Conservation (phyloP, 208 protist species). For the Leishmania major region DNA sequence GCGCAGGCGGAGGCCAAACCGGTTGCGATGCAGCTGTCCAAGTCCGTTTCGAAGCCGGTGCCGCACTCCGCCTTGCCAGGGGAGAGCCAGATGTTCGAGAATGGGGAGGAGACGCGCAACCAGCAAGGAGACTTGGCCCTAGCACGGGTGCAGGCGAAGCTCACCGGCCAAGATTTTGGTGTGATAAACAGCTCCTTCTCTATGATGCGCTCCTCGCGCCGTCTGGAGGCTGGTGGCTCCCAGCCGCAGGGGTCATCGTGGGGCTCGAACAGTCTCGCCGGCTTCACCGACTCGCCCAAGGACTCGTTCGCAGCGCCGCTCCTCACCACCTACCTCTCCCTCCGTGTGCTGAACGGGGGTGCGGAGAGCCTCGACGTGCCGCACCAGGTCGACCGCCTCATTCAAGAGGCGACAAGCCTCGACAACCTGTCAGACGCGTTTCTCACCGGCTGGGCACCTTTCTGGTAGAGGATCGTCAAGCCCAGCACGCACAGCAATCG, state of each 20-base stretch:
- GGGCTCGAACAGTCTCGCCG: constrained; percentile 43
- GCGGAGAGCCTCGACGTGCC: constrained; percentile 72
- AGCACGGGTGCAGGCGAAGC: constrained; percentile 84
- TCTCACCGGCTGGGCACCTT: constrained; percentile 91
- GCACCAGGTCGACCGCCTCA: constrained; percentile 90
- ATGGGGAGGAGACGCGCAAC: constrained; percentile 79
- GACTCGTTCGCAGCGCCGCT: constrained; percentile 52
- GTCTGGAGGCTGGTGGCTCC: constrained; percentile 20
- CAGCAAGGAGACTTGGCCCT: constrained; percentile 85
- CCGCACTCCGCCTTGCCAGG: constrained; percentile 14
- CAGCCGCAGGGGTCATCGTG: constrained; percentile 49
- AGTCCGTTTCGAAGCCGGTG: constrained; percentile 58
- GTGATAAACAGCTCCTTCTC: constrained; percentile 71
- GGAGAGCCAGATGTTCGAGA: constrained; percentile 31
- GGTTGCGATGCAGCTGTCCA: constrained; percentile 77
- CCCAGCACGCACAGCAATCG: not conserved
- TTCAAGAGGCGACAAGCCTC: constrained; percentile 88
- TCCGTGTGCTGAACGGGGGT: constrained; percentile 56
- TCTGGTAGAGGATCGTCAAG: constrained; percentile 60
- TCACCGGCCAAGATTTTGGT: constrained; percentile 88
- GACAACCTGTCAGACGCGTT: constrained; percentile 91
- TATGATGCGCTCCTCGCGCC: constrained; percentile 43
- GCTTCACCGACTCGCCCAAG: constrained; percentile 47
- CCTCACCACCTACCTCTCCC: constrained; percentile 79
- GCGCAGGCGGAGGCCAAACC: constrained; percentile 29